phyloP scores from a whole-genome alignment of 768 basidiomycete genomes.

The Botryobasidium botryosum region DNA sequence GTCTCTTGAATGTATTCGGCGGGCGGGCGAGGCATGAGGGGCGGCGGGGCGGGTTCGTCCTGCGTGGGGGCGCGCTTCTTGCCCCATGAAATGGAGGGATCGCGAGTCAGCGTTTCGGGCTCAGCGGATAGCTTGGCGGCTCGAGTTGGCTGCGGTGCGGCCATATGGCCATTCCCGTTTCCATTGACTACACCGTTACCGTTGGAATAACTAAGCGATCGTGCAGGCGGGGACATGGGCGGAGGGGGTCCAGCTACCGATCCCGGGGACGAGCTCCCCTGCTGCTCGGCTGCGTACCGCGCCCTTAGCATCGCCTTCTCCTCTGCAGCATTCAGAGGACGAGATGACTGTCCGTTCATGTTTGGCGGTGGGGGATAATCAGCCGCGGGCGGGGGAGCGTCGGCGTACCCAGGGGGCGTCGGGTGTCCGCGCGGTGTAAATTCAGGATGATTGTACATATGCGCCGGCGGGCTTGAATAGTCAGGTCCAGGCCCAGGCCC shows the following conservation, averaged over 20 bases:
- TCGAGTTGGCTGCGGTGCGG: too few relatives aligned
- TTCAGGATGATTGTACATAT: too few relatives aligned
- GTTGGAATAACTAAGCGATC: neutral
- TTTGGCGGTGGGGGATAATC: neutral
- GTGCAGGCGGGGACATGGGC: neutral
- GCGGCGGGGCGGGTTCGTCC: constrained; percentile 38
- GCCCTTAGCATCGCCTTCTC: constrained; percentile 59
- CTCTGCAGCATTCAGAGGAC: constrained; percentile 47
- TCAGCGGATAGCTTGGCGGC: neutral
- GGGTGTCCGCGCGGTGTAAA: too few relatives aligned
- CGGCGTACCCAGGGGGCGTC: too few relatives aligned
- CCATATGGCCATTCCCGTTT: neutral
- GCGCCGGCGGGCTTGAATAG: too few relatives aligned
- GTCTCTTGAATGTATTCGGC: constrained; percentile 70
- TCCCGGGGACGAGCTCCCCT: too few relatives aligned
- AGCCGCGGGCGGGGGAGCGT: neutral
- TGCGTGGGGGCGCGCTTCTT: constrained; percentile 11
- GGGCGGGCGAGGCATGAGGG: constrained; percentile 60
- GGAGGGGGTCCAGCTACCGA: too few relatives aligned
- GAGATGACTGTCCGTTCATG: constrained; percentile 10
- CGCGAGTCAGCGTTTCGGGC: constrained; percentile 4
- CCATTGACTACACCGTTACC: neutral
- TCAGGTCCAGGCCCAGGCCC: too few relatives aligned
- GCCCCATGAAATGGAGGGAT: constrained; percentile 13
- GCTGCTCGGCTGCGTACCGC: constrained; percentile 42